These are phyloP conservation scores for Alternaria metachromatica DNA, from an alignment of 2,329 filamentous ascomycete species.

Conservation along the genomic window DNA sequence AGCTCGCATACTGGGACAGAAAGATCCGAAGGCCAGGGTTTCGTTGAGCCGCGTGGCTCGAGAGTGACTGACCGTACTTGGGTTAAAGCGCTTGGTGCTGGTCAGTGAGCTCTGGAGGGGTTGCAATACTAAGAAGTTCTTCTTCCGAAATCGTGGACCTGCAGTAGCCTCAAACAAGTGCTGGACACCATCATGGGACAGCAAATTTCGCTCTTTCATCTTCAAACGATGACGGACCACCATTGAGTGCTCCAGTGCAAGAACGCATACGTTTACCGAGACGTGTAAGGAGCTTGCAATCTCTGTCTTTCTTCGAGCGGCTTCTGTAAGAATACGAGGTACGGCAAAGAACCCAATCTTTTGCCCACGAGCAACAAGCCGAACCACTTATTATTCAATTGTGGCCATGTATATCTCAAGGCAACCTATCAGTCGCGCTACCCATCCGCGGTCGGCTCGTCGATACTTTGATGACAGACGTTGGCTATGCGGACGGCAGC, in stretches of 20 bases:
- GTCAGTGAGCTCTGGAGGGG: slow-evolving; percentile 3
- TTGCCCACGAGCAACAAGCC: background rate
- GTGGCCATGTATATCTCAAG: background rate
- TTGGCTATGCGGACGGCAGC: slow-evolving; percentile 5
- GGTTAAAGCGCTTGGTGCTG: slow-evolving; percentile 13
- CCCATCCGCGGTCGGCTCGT: background rate
- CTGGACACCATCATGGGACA: slow-evolving; percentile 7
- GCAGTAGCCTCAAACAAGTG: slow-evolving; percentile 30
- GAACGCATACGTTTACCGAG: background rate
- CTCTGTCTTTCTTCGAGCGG: background rate
- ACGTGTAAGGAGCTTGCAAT: background rate
- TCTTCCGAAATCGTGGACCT: slow-evolving; percentile 21
- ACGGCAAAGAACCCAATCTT: background rate
- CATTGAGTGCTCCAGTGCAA: background rate
- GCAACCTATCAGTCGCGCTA: background rate
- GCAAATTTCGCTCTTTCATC: slow-evolving; percentile 1
- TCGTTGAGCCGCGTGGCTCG: slow-evolving; percentile 1
- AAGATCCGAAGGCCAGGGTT: slow-evolving; percentile 5
- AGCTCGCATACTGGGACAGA: slow-evolving; percentile 1
- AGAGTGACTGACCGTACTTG: background rate
- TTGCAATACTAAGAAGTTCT: slow-evolving; percentile 9
- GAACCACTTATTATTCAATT: background rate
- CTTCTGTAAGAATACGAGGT: background rate
- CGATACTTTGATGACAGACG: slow-evolving; percentile 4
- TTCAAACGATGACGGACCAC: slow-evolving; percentile 3